Conservation (phyloP, 768 basidiomycete genomes). For the Cubamyces lactineus region DNA sequence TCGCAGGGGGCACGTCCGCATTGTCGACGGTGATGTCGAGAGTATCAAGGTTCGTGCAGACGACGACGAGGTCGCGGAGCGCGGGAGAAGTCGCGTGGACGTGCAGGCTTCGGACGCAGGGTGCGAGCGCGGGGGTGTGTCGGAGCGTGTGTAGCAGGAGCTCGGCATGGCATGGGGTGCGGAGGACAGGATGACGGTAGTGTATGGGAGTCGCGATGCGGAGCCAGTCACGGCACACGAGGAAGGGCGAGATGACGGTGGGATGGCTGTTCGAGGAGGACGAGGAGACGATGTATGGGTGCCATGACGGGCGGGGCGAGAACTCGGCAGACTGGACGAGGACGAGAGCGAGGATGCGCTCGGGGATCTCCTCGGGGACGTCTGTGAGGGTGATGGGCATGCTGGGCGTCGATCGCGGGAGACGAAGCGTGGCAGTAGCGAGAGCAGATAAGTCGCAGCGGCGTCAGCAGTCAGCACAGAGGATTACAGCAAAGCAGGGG, state of each 20-base stretch:
- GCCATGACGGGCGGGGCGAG: conserved; percentile 30
- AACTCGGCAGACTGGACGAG: conserved; percentile 31
- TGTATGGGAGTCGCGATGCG: conserved; percentile 62
- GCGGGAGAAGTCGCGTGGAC: conserved; percentile 46
- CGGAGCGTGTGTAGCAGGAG: conserved; percentile 42
- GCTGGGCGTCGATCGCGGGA: neutral
- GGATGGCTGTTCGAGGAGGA: conserved; percentile 11
- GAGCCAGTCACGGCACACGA: conserved; percentile 53
- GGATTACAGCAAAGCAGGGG: neutral
- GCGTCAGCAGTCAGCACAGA: neutral
- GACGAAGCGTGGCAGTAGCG: neutral
- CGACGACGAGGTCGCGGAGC: conserved; percentile 43
- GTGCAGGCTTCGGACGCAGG: conserved; percentile 45
- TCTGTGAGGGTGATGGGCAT: conserved; percentile 32
- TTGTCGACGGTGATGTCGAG: conserved; percentile 44
- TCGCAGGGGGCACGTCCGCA: conserved; percentile 1
- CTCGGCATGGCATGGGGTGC: conserved; percentile 42
- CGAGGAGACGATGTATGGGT: conserved; percentile 13
- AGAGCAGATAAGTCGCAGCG: neutral
- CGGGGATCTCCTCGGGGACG: conserved; percentile 49
- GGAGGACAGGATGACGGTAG: conserved; percentile 55
- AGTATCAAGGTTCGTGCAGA: conserved; percentile 38
- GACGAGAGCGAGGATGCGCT: conserved; percentile 45
- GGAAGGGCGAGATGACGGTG: conserved; percentile 47
- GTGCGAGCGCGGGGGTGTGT: conserved; percentile 41